These are phyloP conservation scores for Delphinella strobiligena DNA, from an alignment of 2,329 filamentous ascomycete genomes.

Conservation along the genomic window DNA sequence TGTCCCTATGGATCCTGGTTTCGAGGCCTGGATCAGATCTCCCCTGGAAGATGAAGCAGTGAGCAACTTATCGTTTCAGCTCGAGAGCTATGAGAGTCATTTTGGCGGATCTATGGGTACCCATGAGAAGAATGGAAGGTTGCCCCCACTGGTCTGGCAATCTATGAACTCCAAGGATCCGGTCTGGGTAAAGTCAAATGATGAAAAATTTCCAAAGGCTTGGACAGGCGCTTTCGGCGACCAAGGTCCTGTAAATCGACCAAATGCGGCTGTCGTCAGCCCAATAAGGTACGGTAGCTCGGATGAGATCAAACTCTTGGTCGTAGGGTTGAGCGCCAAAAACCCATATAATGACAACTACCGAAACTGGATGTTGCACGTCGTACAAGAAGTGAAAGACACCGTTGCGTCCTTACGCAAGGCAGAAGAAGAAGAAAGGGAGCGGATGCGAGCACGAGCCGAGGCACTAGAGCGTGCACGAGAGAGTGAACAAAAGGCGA, in stretches of 20 bases:
- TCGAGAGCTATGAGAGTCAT: too few relatives aligned
- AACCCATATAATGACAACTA: not conserved
- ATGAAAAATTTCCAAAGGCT: not conserved
- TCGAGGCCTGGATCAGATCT: too few relatives aligned
- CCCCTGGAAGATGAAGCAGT: too few relatives aligned
- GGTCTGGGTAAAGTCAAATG: not conserved
- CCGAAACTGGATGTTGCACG: not conserved
- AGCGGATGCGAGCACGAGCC: not conserved
- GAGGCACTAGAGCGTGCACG: not conserved
- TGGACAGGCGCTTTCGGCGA: not conserved
- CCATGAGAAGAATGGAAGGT: too few relatives aligned
- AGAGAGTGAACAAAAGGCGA: not conserved
- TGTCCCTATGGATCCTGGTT: not conserved
- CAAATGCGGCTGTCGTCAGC: too few relatives aligned
- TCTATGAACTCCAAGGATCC: not conserved
- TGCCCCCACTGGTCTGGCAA: too few relatives aligned
- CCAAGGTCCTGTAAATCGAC: too few relatives aligned
- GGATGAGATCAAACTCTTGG: not conserved
- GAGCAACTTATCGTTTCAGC: too few relatives aligned
- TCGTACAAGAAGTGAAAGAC: not conserved
- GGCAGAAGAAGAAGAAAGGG: not conserved
- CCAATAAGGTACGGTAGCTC: too few relatives aligned
- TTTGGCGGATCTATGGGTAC: too few relatives aligned
- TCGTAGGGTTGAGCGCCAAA: not conserved
- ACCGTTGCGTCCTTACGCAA: too few relatives aligned